A percentile compares a stretch with the other conserved stretches of the same genome.
These are phyloP conservation scores for Trypanosomatidae sp. DNA, from an alignment of 208 protist genomes.

Conservation along the genomic window DNA sequence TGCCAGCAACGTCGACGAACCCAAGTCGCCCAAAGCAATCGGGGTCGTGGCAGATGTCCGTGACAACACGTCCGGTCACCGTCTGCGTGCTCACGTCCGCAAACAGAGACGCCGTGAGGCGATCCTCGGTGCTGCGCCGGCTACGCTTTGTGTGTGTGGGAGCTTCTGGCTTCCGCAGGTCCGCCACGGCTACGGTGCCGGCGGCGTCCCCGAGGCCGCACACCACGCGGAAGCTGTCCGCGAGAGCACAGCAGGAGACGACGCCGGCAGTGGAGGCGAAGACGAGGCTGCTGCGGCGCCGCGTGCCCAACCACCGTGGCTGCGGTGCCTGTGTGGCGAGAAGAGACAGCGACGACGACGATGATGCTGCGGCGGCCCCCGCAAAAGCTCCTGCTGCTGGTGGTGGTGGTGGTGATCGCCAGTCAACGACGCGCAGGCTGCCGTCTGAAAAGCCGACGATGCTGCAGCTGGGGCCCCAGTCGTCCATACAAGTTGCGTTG, in stretches of 20 bases:
- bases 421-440: conserved; percentile 54
- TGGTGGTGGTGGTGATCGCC: conserved; percentile 56
- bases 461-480: conserved; percentile 43
- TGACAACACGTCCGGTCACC: conserved; percentile 38
- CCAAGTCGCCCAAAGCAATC: conserved; percentile 37
- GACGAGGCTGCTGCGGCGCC: conserved; percentile 4
- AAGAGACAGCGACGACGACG: too few relatives aligned
- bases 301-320: conserved; percentile 30
- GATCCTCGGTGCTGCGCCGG: conserved; percentile 5
- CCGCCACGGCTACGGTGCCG: conserved; percentile 57
- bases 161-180: conserved; percentile 40
- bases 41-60: conserved; percentile 38
- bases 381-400: too few relatives aligned
- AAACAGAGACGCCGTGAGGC: too few relatives aligned
- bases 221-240: conserved; percentile 59
- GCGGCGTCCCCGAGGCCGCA: conserved; percentile 53
- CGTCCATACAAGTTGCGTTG: conserved; percentile 53
- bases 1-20: conserved; percentile 56
- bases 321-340: conserved; percentile 34
- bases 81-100: conserved; percentile 1
- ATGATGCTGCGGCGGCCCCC: neutral
- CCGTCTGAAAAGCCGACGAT: conserved; percentile 74
- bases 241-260: conserved; percentile 59
- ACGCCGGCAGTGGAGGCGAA: conserved; percentile 32
- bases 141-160: conserved; percentile 3